Percentiles rank a stretch among this genome's conserved stretches.
phyloP scores from a whole-genome alignment of 2,329 filamentous ascomycete genomes.

The Coniella lustricola region DNA sequence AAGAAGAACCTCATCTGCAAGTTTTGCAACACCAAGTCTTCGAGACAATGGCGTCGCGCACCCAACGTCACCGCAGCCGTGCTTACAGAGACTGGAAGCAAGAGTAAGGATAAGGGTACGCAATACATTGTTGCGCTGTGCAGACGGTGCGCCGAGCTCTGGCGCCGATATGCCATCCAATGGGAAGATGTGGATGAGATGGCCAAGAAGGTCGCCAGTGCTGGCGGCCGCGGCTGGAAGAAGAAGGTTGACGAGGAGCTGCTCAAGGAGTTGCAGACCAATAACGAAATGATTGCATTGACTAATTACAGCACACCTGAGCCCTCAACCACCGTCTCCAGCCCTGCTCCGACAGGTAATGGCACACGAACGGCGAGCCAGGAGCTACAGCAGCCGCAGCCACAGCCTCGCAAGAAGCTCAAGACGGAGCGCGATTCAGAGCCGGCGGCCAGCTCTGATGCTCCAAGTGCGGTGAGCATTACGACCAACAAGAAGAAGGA shows the following conservation, averaged over 20 bases:
- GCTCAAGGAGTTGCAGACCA: constrained; percentile 61
- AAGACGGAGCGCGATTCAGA: constrained; percentile 48
- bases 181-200: constrained; percentile 94
- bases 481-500: constrained; percentile 35
- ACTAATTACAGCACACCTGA: constrained; percentile 33
- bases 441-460: constrained; percentile 34
- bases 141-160: constrained; percentile 82
- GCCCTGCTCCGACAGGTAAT: constrained; percentile 24
- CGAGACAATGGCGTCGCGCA: constrained; percentile 85
- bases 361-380: constrained; percentile 24
- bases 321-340: constrained; percentile 13
- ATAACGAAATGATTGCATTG: constrained; percentile 52
- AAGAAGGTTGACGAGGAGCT: constrained; percentile 88
- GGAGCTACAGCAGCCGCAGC: constrained; percentile 36
- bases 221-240: constrained; percentile 77
- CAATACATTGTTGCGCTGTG: constrained; percentile 78
- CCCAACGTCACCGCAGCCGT: constrained; percentile 69
- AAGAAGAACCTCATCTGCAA: constrained; percentile 89
- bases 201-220: constrained; percentile 74
- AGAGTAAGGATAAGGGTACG: constrained; percentile 69
- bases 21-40: constrained; percentile 75
- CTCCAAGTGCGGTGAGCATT: constrained; percentile 27
- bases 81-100: constrained; percentile 56
- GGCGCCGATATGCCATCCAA: constrained; percentile 92
- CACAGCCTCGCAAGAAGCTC: constrained; percentile 55